Evolutionary conservation across 306 rosid species (phyloP), one percentile per base, ranked within the genome.

Genomic region (Neltuma alba): DNA sequence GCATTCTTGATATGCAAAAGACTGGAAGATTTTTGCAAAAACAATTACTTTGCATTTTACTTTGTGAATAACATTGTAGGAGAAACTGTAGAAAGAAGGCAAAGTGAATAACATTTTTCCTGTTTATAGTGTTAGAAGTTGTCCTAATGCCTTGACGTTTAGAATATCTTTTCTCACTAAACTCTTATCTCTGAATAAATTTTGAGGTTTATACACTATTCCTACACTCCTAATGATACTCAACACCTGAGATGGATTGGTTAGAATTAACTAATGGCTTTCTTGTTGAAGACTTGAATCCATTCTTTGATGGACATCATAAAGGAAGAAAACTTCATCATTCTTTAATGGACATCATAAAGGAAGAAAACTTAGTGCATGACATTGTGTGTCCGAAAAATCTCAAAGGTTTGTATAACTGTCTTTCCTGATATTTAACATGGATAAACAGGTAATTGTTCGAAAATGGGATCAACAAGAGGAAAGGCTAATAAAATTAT

Each of bases 401-500:
- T 47, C 50, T 61, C 20, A 78, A 45, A 61, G 21, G 15, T 50
- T 47, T 68, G 47, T 30, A 78, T 25, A 41, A 47, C 48, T 37
- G 1, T 67, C 48, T 78, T 52, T 38, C 73, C 27, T 74, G 55
- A 74, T 42, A 74, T 48, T 70, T 76, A 27, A 71, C 70, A 33
- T 84, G 86, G 76, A 23, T 64, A 40, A 41, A 63, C 86, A 91
- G 98, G 94, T 88, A 69, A 83, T 91, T 83, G 88, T 92, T 79
- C 97, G 90, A 33, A 91, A 76, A 86, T 94, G 97, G 98, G 96
- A 88, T 82, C 83, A 73, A 50, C 82, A 86, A 45, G 91, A 89
- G 79, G 98, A 94, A 79, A 77, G 88, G 31, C 81, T 94, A 9
- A 74, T 88, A 57, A 91, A 80, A 88, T 84, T 88, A 34, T 78